These are phyloP conservation scores for Vickermania spadyakhi DNA, from an alignment of 208 protist species.

Conservation along the genomic window DNA sequence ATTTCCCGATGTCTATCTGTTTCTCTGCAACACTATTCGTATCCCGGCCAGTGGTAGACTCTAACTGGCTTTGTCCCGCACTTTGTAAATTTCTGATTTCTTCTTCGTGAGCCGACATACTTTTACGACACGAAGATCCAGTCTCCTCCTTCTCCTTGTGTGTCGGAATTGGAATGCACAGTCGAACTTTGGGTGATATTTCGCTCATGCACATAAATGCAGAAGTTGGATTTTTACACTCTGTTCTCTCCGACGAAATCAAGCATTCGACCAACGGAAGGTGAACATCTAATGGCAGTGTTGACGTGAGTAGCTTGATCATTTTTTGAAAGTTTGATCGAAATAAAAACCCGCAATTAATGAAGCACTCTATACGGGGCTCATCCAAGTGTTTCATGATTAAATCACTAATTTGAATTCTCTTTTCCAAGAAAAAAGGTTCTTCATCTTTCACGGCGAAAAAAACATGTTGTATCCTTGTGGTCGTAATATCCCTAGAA, in stretches of 20 bases:
- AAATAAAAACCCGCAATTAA: neutral
- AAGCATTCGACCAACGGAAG: slow-evolving; percentile 75
- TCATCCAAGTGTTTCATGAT: neutral
- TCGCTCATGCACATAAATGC: slow-evolving; percentile 27
- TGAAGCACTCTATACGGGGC: neutral
- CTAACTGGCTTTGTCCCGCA: neutral
- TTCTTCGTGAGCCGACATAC: neutral
- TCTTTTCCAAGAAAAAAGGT: neutral
- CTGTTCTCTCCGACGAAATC: slow-evolving; percentile 31
- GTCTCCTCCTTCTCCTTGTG: too few relatives aligned
- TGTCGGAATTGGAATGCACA: too few relatives aligned
- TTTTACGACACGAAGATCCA: too few relatives aligned
- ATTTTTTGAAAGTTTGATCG: slow-evolving; percentile 26
- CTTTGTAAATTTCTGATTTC: neutral
- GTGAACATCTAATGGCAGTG: slow-evolving; percentile 32
- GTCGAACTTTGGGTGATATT: slow-evolving; percentile 37
- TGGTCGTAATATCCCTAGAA: neutral
- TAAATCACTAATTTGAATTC: neutral
- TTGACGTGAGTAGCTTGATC: slow-evolving; percentile 28
- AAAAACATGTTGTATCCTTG: neutral
- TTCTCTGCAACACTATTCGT: neutral
- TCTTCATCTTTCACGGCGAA: neutral
- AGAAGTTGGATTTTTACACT: slow-evolving; percentile 42
- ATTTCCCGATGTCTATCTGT: neutral
- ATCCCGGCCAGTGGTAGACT: neutral